These are phyloP conservation scores for Xylaria flabelliformis DNA, from an alignment of 495 filamentous ascomycete species.

Conservation along the genomic window DNA sequence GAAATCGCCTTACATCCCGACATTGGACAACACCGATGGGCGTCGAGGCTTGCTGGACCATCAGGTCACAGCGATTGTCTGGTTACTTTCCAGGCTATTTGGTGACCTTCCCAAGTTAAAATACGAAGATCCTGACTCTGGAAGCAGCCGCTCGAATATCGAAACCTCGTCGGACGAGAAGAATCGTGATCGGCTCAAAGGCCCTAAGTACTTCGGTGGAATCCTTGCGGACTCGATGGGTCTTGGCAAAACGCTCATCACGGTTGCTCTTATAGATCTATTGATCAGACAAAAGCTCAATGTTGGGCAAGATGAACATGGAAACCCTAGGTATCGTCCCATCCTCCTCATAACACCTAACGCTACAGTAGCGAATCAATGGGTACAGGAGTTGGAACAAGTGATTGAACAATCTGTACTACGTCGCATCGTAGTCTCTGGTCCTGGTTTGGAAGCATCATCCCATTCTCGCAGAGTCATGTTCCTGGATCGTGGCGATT, in stretches of 20 bases:
- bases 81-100: conserved; percentile 36
- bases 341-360: conserved; percentile 35
- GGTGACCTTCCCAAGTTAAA: conserved; percentile 31
- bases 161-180: conserved; percentile 16
- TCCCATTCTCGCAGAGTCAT: not conserved
- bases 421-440: conserved; percentile 29
- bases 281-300: conserved; percentile 33
- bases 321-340: conserved; percentile 27
- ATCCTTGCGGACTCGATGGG: conserved; percentile 96
- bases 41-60: conserved; percentile 34
- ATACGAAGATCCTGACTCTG: not conserved
- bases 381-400: conserved; percentile 33
- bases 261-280: conserved; percentile 32
- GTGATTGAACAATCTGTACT: conserved; percentile 22
- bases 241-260: conserved; percentile 79
- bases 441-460: conserved; percentile 20
- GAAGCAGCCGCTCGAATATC: conserved; percentile 4
- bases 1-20: conserved; percentile 33
- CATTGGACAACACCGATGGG: conserved; percentile 26
- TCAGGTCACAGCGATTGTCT: conserved; percentile 37
- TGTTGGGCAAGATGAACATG: not conserved
- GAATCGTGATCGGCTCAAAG: conserved; percentile 27
- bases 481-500: conserved; percentile 9
- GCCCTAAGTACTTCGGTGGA: conserved; percentile 61
- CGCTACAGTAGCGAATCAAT: conserved; percentile 34